Base-by-base conservation (phyloP, 129 eudicot species). In the Oenanthe sinensis region DNA sequence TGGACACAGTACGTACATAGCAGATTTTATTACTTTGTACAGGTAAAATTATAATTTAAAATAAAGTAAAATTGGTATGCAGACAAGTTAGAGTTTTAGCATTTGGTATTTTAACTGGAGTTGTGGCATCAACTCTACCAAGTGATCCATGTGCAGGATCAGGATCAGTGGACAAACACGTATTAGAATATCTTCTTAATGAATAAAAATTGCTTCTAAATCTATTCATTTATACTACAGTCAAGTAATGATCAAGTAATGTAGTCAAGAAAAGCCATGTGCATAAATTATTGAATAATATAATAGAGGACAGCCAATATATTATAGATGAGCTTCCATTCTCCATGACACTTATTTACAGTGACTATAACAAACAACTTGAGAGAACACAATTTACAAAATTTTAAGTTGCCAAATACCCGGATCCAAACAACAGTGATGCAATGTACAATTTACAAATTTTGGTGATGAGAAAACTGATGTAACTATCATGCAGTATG, bases 401-500 rank as follows among this genome's bases (percentile, higher is more conserved):
- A 80, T 33, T 83, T 83, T 84, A 83, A 81, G 79, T 65, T 71
- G 81, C n/a, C 71, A 85, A 75, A 87, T 79, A 79, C 86, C 68
- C 69, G 63, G 49, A 76, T 70, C 71, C 50, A 70, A 79, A 70
- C 69, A 58, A 54, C 45, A 71, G 58, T 33, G 81, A 79, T 44
- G 62, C 67, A 82, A 76, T 67, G 78, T 69, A 76, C 88, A 88
- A 91, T 93, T 88, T 93, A 93, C 97, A 93, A 77, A 67, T 80
- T 76, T 81, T 88, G 71, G 78, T 77, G 36, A 67, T 40, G 33
- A 52, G 50, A 39, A 40, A 69, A n/a, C 20, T 65, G 43, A 60
- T 24, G 30, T 58, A 58, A 58, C 39, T 74, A 80, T 95, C 90
- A 95, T 4, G 99, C 99, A 54, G 96, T 92, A 78, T 92, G 97